phyloP scores from a whole-genome alignment of 768 basidiomycete species.

The Tephrocybe rancida region DNA sequence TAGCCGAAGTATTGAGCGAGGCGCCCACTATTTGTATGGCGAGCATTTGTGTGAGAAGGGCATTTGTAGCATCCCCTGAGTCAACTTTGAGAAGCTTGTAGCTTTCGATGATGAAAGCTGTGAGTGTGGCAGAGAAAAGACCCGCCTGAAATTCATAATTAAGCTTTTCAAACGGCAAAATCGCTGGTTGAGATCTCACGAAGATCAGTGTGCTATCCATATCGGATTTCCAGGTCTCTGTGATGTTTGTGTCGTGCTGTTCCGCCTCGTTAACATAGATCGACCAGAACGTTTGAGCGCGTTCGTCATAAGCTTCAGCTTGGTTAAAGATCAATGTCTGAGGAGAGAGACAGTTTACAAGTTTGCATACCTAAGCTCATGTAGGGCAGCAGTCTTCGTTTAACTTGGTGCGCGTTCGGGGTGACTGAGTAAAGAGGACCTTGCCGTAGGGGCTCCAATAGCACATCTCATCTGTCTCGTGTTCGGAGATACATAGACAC shows the following conservation, averaged over 20 bases:
- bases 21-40: conserved; percentile 5
- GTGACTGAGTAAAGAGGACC: too few species aligned
- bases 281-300: background rate
- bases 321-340: background rate
- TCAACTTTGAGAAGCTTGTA: conserved; percentile 32
- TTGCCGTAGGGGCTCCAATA: too few species aligned
- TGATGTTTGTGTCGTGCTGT: conserved; percentile 3
- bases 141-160: conserved; percentile 31
- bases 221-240: conserved; percentile 14
- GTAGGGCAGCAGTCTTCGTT: background rate
- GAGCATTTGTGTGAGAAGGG: conserved; percentile 24
- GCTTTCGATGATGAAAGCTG: conserved; percentile 38
- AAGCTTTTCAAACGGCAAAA: background rate
- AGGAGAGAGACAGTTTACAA: background rate
- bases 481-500: too few species aligned
- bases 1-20: conserved; percentile 1
- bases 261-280: conserved; percentile 2
- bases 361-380: background rate
- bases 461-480: too few species aligned
- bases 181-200: conserved; percentile 12
- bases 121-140: conserved; percentile 41
- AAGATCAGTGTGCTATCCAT: conserved; percentile 27
- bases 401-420: too few species aligned
- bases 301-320: conserved; percentile 4
- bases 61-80: conserved; percentile 23